Base-by-base conservation (phyloP, 805 yeast genomes). In the Brettanomyces naardenensis region DNA sequence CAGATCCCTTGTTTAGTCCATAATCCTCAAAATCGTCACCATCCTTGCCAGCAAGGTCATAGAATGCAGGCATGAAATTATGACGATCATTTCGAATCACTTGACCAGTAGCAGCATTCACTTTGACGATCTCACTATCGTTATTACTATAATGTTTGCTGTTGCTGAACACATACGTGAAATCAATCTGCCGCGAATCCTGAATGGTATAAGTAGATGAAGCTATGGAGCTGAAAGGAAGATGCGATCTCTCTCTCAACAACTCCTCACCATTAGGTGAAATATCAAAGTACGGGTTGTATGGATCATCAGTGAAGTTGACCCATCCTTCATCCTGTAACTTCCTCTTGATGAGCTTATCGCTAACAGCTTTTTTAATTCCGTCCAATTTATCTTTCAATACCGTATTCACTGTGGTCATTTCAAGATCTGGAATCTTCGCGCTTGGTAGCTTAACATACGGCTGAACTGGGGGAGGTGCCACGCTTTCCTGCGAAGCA, bases 351-450 rank as follows among this genome's bases (percentile, higher is more conserved):
- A 75, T 75, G 59, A 90, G 68, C 56, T 86, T 84, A 48, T 86
- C 95, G 44, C 78, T 75, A 35, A 92, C 95, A n/a, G 86, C 94
- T 39, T 78, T 73, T 44, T 79, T 78, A 44, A 89, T 80, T 5
- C 85, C 80, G 39, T 71, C 78, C 43, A 86, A 81, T 59, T 87
- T 86, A 44, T 80, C 89, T 34, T 74, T 68, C 35, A 84, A 62
- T 18, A 87, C 78, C 33, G 77, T 71, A 38, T 83, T 84, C 9
- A 88, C 89, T 5, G 95, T 85, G 19, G 83, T 80, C 43, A 90
- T 66, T 33, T 87, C 95, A 71, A 89, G 71, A 59, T 90, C 97
- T 13, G 97, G 97, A 45, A 90, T 84, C 59, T 87, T 85, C 2
- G 95, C 83, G 28, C 92, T 81, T 3, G 96, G 95, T 28, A 87